phyloP scores from a whole-genome alignment of 768 basidiomycete species.

The Naematelia encephala region DNA sequence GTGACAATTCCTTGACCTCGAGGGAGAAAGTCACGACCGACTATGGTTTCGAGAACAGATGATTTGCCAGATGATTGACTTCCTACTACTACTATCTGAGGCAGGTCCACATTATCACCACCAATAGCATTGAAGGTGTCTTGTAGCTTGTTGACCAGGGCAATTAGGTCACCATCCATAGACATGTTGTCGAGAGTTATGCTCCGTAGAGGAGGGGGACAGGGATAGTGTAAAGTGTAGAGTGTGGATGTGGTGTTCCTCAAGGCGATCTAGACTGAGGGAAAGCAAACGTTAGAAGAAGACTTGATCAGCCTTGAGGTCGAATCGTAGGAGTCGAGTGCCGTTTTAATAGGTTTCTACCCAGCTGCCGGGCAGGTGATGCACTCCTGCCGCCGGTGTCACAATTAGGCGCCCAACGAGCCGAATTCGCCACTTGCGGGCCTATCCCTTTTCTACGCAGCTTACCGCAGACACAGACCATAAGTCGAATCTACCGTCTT shows the following conservation, averaged over 20 bases:
- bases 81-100: conserved; percentile 62
- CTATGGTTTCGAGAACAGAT: conserved; percentile 79
- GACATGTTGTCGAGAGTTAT: conserved; percentile 40
- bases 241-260: too few species aligned
- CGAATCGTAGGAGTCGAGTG: too few species aligned
- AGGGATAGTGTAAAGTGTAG: too few species aligned
- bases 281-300: too few species aligned
- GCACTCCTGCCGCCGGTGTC: background rate
- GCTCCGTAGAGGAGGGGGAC: too few species aligned
- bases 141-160: conserved; percentile 90
- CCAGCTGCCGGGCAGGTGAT: background rate
- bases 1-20: conserved; percentile 89
- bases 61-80: conserved; percentile 97
- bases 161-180: conserved; percentile 94
- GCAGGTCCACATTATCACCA: conserved; percentile 54
- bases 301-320: too few species aligned
- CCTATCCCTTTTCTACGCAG: too few species aligned
- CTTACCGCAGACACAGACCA: too few species aligned
- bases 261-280: too few species aligned
- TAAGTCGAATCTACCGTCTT: too few species aligned
- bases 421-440: too few species aligned
- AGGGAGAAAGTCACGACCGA: conserved; percentile 65
- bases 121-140: conserved; percentile 52
- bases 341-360: too few species aligned
- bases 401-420: background rate